Base-by-base conservation (phyloP, 2,329 filamentous ascomycete species). In the Neofusicoccum laricinum region DNA sequence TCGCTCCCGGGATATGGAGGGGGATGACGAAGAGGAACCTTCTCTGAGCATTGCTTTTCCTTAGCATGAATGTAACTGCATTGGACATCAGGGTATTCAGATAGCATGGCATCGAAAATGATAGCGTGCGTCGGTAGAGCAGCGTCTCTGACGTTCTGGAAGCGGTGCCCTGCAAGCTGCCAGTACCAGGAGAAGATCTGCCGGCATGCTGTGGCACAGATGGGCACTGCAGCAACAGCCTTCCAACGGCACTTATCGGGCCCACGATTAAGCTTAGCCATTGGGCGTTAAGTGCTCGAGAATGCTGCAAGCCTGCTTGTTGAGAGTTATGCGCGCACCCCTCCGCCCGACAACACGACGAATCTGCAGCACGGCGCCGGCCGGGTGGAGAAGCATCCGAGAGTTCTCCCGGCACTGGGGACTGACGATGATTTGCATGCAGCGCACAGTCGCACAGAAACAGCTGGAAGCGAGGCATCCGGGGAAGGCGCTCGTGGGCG, bases 391-490 rank as follows among this genome's bases (percentile, higher is more conserved):
- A 58, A 15, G 46, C 46, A 49, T 4, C 41, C 46, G 50, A 53
- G 34, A 19, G 49, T 51, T 51, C 49, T 51, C 30, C 48, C 48
- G 48, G 25, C 19, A 30, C 48, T 51, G 49, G 45, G 45, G 45
- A 21, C 21, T 45, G 53, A 58, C 21, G 53, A 58, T 58, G 53
- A 58, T 58, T 25, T 58, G 53, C 53, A 58, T 45, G 53, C n/a
- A 34, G 50, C 34, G 50, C 50, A 55, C 50, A 55, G 53, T 58
- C 53, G 53, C 53, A 58, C 53, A 43, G 53, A 58, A 58, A 38
- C 53, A 58, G 53, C 53, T 58, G 53, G 53, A 58, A 58, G 53
- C 53, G 53, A 58, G 32, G 53, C 53, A 58, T 58, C 53, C 38
- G 53, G 53, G 53, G 53, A 58, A 58, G 38, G 53, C 53, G 14